Evolutionary conservation across 2,329 filamentous ascomycete genomes (phyloP).

Genomic region (Ophiocordyceps camponoti-floridani): DNA sequence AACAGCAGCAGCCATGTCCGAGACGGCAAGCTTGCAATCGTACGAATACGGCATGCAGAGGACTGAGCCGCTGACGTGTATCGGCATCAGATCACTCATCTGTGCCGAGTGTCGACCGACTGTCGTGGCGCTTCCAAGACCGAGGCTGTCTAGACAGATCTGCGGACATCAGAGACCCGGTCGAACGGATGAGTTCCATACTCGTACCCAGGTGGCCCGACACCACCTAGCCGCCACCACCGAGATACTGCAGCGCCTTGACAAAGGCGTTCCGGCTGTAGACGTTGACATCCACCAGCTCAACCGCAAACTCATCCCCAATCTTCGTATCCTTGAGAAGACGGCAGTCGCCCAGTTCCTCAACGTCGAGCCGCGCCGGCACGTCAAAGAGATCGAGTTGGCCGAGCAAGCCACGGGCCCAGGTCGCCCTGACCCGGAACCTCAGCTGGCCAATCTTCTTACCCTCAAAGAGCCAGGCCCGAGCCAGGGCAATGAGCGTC

Average conservation of each 20-base stretch:
- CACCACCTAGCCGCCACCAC: not conserved
- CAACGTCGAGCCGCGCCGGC: slow-evolving; percentile 20
- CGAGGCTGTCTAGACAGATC: too few relatives aligned
- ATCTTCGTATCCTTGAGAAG: slow-evolving; percentile 23
- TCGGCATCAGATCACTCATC: too few relatives aligned
- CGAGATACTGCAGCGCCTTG: slow-evolving; percentile 19
- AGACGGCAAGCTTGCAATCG: too few relatives aligned
- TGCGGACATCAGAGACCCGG: too few relatives aligned
- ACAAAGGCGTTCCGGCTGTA: slow-evolving; percentile 25
- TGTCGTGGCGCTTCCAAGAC: too few relatives aligned
- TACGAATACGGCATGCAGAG: too few relatives aligned
- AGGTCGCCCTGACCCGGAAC: slow-evolving; percentile 25
- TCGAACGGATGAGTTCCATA: too few relatives aligned
- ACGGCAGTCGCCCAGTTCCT: slow-evolving; percentile 17
- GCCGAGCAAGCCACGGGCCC: slow-evolving; percentile 17
- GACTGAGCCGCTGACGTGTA: too few relatives aligned
- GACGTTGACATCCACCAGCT: slow-evolving; percentile 34
- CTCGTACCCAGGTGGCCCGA: too few relatives aligned
- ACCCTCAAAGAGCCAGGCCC: slow-evolving; percentile 38
- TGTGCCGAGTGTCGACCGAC: too few relatives aligned
- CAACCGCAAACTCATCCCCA: slow-evolving; percentile 38
- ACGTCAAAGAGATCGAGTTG: slow-evolving; percentile 33
- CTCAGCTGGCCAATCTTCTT: slow-evolving; percentile 27
- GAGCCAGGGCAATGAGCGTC: slow-evolving; percentile 40
- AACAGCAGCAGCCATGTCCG: too few relatives aligned